phyloP scores from a whole-genome alignment of 2,329 filamentous ascomycete genomes.

The Raffaelea ambrosiae region DNA sequence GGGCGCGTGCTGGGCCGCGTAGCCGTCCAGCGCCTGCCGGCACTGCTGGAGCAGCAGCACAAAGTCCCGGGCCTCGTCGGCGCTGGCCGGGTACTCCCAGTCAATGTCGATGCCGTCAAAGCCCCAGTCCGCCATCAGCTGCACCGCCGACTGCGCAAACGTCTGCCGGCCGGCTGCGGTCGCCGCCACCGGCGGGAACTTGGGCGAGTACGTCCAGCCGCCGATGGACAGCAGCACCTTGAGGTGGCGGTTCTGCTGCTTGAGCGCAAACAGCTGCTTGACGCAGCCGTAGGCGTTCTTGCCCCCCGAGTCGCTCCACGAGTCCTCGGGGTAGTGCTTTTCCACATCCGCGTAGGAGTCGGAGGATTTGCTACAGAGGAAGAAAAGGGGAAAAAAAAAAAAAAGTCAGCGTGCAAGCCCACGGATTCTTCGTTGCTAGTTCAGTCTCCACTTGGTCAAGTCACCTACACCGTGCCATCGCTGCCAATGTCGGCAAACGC shows the following conservation, averaged over 20 bases:
- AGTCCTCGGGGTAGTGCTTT: slow-evolving; percentile 61
- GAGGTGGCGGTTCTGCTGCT: slow-evolving; percentile 66
- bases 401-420: no score
- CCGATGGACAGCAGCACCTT: slow-evolving; percentile 78
- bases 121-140: slow-evolving; percentile 59
- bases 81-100: slow-evolving; percentile 44
- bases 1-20: slow-evolving; percentile 18
- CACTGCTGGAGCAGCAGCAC: slow-evolving; percentile 33
- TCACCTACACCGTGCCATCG: slow-evolving; percentile 37
- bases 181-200: slow-evolving; percentile 56
- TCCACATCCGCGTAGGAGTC: slow-evolving; percentile 56
- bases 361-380: slow-evolving; percentile 36
- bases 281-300: slow-evolving; percentile 68
- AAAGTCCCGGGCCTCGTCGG: slow-evolving; percentile 29
- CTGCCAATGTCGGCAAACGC: slow-evolving; percentile 38
- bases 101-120: slow-evolving; percentile 50
- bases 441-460: background rate
- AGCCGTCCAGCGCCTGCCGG: slow-evolving; percentile 25
- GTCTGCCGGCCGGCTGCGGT: slow-evolving; percentile 50
- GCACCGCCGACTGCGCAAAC: slow-evolving; percentile 63
- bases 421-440: no score
- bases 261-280: slow-evolving; percentile 68
- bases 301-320: slow-evolving; percentile 43
- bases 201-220: slow-evolving; percentile 68
- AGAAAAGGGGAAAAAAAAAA: background rate